Evolutionary conservation across 768 basidiomycete genomes (phyloP), one percentile per base, ranked within the genome.

Genomic region (Lepiota brunneoincarnata): DNA sequence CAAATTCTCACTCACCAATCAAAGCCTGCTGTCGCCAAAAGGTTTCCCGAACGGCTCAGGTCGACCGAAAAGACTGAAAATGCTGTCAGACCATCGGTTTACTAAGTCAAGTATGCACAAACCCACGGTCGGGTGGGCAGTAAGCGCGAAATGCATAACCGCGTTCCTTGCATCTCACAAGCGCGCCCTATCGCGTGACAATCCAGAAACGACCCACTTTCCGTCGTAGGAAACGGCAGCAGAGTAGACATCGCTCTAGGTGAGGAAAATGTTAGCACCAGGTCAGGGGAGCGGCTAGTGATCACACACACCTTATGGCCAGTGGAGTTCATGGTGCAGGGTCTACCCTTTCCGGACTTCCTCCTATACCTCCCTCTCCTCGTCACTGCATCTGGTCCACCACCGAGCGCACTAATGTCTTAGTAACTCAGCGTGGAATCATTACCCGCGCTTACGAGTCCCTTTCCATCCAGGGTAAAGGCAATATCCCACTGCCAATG

Each of bases 391-490:
- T 42, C 65, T 64, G 80, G 83, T 31, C 84, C 86, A 35, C 81
- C 82, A 34, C 89, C 83, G 60, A 96, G 76, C 48, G 81, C 84
- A 63, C 84, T 83, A 14, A 93, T 76, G 64, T 92, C 90, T 89
- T 91, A 93, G 55, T 86, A 83, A 66, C 90, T 89, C 56, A 93
- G 64, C 42, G 87, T 89, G 73, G 87, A 85, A 65, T 93, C 91
- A 61, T 92, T 71, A 70, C 89, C 91, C 31, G 92, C 95, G 58
- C 88, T 91, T 4, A 97, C 89, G 60, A 98, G 75, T 3, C 86
- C 89, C 65, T 84, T 84, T 35, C 93, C 93, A 64, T 96, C 95
- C 0, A 91, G 93, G 3, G 91, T 91, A 71, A 96, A 98, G n/a
- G n/a, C n/a, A n/a, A n/a, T n/a, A n/a, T n/a, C n/a, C n/a, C n/a